phyloP scores from a whole-genome alignment of 1,139 yeast genomes.

The Hansenula anomala region DNA sequence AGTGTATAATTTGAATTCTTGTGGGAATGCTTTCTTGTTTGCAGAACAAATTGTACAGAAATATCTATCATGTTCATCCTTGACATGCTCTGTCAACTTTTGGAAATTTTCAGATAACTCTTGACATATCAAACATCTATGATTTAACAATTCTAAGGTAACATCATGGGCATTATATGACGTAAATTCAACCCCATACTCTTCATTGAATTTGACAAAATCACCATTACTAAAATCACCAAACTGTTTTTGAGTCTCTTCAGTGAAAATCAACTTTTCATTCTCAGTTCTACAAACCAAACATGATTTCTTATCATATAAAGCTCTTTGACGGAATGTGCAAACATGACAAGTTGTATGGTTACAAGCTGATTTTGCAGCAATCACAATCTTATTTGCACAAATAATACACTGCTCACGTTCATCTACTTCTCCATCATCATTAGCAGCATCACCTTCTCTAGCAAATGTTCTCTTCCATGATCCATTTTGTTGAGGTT shows the following conservation, averaged over 20 bases:
- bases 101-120: conserved; percentile 44
- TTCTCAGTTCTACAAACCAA: conserved; percentile 78
- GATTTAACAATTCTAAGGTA: conserved; percentile 49
- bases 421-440: conserved; percentile 31
- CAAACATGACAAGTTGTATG: conserved; percentile 84
- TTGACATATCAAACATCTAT: conserved; percentile 49
- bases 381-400: conserved; percentile 60
- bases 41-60: conserved; percentile 74
- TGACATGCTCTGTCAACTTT: conserved; percentile 61
- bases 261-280: conserved; percentile 54
- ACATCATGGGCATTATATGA: conserved; percentile 35
- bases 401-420: conserved; percentile 71
- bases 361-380: conserved; percentile 77
- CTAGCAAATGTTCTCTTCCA: conserved; percentile 15
- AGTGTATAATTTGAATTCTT: conserved; percentile 62
- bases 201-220: conserved; percentile 35
- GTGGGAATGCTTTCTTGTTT: conserved; percentile 72
- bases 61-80: conserved; percentile 51
- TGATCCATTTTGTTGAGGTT: conserved; percentile 1
- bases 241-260: conserved; percentile 35
- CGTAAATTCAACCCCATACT: conserved; percentile 49
- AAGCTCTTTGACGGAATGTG: conserved; percentile 75
- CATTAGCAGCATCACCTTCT: conserved; percentile 12
- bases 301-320: conserved; percentile 71
- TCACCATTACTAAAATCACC: conserved; percentile 32